These are phyloP conservation scores for Clonostachys rhizophaga DNA, from an alignment of 2,329 filamentous ascomycete species.

Conservation along the genomic window DNA sequence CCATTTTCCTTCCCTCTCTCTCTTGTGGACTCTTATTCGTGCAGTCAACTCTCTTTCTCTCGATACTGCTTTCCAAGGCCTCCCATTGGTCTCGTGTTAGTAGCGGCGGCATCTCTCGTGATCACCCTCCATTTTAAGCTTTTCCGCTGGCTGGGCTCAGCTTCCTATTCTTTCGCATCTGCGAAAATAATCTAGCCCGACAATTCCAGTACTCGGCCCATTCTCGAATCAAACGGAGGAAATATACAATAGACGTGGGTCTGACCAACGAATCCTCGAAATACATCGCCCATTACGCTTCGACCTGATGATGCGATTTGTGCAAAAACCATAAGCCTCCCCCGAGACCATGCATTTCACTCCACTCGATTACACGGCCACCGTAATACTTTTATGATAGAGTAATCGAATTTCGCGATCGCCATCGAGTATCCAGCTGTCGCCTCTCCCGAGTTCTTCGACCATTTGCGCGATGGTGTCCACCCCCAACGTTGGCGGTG, in stretches of 20 bases:
- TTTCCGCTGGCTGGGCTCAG: neutral
- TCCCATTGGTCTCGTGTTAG: neutral
- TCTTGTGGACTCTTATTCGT: neutral
- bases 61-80: neutral
- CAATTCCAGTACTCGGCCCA: neutral
- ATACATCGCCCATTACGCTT: neutral
- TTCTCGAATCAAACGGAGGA: no score
- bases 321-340: neutral
- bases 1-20: neutral
- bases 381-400: no score
- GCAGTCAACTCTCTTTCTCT: neutral
- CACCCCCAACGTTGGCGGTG: constrained; percentile 27
- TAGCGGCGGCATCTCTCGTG: no score
- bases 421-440: constrained; percentile 4
- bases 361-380: neutral
- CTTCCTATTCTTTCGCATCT: neutral
- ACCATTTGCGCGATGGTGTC: constrained; percentile 27
- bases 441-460: neutral
- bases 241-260: no score
- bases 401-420: neutral
- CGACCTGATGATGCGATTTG: neutral
- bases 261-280: neutral
- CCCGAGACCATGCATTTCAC: neutral
- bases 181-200: neutral
- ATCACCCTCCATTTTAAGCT: neutral